Evolutionary conservation across 768 basidiomycete species (phyloP), one percentile per base, ranked within the genome.

Genomic region (Tubosaeta sp.): DNA sequence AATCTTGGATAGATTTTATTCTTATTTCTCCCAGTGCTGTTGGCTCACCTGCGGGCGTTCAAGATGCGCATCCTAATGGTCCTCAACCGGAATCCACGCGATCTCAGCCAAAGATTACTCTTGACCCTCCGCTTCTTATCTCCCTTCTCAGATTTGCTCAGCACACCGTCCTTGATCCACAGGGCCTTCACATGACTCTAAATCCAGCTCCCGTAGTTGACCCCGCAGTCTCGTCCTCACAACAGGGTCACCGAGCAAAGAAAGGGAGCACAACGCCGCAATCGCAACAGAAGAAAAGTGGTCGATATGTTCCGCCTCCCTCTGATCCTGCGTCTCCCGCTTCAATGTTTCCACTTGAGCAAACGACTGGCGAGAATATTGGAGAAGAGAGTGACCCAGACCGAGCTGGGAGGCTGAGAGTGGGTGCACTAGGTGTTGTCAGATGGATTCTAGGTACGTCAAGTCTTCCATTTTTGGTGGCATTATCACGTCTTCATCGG

Each of bases 321-420:
- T 52, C 63, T 2, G 75, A 69, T 44, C 71, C 73, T 50, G 66
- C 64, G 5, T 60, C 59, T 4, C 52, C 60, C 13, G 58, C 65
- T 32, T 47, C 56, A 14, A 58, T 62, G 25, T 58, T 64, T 2
- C 53, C 52, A 31, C 45, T 46, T 48, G 56, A 62, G 60, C 54
- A 22, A 25, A 56, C 54, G 16, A 42, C 53, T 19, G 58, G 64
- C 22, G 71, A 66, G 47, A 69, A 65, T 13, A 71, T 6, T 68
- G 78, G 16, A 60, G 86, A 88, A 48, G 91, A 93, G 68, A 78
- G 68, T 41, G 84, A 85, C 47, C 62, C 67, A n/a, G 91, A 93
- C 60, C 71, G 86, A 42, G 77, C 75, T 43, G 89, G 86, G 8
- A 75, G 91, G 46, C 57, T 92, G 45, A 75, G 91, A 17, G 77